Evolutionary conservation across 1,284 basidiomycete species (phyloP).

Genomic region (Inonotus obliquus): DNA sequence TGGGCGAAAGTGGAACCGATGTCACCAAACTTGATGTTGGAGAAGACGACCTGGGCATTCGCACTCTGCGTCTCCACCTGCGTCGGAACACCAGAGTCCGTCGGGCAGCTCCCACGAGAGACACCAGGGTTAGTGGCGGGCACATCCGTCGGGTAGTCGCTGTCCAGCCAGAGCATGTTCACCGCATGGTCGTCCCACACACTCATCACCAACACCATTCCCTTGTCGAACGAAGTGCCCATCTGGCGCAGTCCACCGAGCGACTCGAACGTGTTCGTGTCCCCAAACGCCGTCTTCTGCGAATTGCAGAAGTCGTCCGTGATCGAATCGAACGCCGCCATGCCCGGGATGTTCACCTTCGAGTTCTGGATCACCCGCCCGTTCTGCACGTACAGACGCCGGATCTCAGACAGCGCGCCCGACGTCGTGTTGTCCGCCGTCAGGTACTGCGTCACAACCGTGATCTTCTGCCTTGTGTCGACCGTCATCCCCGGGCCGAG

Average conservation of each 20-base stretch:
- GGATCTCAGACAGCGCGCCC: conserved; percentile 46
- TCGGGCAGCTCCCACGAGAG: conserved; percentile 33
- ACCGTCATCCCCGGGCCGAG: conserved; percentile 41
- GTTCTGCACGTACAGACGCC: conserved; percentile 49
- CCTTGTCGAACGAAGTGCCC: conserved; percentile 23
- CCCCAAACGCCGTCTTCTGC: conserved; percentile 36
- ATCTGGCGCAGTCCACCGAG: conserved; percentile 29
- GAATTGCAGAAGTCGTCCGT: conserved; percentile 35
- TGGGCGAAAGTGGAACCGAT: conserved; percentile 24
- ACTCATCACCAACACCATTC: conserved; percentile 26
- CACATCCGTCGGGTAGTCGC: conserved; percentile 31
- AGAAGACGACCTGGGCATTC: conserved; percentile 23
- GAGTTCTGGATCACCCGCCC: conserved; percentile 49
- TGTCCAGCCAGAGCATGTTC: conserved; percentile 39
- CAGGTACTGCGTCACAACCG: conserved; percentile 46
- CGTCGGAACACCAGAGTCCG: conserved; percentile 31
- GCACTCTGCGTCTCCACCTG: conserved; percentile 26
- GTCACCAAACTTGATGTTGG: conserved; percentile 27
- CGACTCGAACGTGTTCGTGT: conserved; percentile 32
- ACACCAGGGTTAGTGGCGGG: conserved; percentile 32
- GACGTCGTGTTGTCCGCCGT: conserved; percentile 41
- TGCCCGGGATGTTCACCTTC: conserved; percentile 37
- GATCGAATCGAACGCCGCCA: conserved; percentile 34
- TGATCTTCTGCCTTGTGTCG: conserved; percentile 43
- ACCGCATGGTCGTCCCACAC: conserved; percentile 35